Base-by-base conservation (phyloP, 2,329 filamentous ascomycete species). In the Xylaria sp. region DNA sequence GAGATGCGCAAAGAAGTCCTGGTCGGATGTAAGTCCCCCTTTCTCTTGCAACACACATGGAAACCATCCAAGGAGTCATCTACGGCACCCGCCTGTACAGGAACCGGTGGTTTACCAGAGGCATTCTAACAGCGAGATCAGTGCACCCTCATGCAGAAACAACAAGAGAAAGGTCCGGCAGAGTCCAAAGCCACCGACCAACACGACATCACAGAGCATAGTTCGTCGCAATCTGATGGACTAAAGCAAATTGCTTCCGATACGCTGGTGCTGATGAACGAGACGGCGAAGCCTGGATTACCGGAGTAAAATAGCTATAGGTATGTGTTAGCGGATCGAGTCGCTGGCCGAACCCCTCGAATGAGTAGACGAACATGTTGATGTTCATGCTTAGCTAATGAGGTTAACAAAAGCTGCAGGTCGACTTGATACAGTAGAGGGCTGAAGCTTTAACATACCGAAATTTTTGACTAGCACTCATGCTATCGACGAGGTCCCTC, bases 1-100 rank as follows among this genome's bases (percentile, higher is more conserved):
- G 58, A 59, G 73, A 12, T 74, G 73, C 60, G 70, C 70, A 15
- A 73, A 72, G 66, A 74, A 72, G 41, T 61, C 57, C 7, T 69
- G 63, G 70, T 10, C 41, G 9, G 63, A 70, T n/a, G 72, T 72
- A 41, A 70, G 72, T 72, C 62, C 15, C 50, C 44, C 2, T 13
- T 7, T 6, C 18, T 34, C 18, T 6, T 65, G 25, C 37, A 57
- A 25, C 8, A 34, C 44, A 15, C 18, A n/a, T 20, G 9, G 20
- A 41, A 12, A 37, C 6, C 9, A 23, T 8, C 23, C 15, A 32
- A 23, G 25, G 25, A 12, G 25, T 10, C 7, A 44, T 18, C n/a
- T 25, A 12, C 34, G 18, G 20, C 18, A 10, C n/a, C 7, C 18
- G 23, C 18, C 9, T 18, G 10, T 15, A 15, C 32, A 28, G 46